A percentile compares a stretch with the other conserved stretches of the same genome.
phyloP scores from a whole-genome alignment of 2,329 filamentous ascomycete genomes.

The Dactylellina sp. region DNA sequence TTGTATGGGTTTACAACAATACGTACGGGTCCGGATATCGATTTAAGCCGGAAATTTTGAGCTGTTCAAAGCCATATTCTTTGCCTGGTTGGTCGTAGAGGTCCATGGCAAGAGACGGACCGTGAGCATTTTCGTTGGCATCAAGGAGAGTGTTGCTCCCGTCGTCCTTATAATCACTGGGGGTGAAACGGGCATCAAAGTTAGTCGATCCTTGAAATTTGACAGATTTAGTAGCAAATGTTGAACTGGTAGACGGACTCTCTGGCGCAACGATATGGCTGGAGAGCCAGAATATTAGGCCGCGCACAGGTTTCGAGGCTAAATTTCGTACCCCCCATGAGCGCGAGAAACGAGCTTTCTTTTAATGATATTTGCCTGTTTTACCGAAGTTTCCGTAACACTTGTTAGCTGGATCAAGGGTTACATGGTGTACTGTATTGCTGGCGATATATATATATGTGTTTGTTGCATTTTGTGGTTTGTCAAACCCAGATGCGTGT shows the following conservation, averaged over 20 bases:
- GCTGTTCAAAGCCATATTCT: conserved; percentile 64
- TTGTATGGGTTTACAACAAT: too few relatives aligned
- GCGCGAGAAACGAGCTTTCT: not conserved
- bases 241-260: conserved; percentile 71
- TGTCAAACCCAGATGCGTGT: conserved; percentile 22
- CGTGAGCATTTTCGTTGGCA: conserved; percentile 97
- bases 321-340: conserved; percentile 67
- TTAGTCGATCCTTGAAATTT: conserved; percentile 53
- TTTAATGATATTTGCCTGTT: not conserved
- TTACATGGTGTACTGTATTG: not conserved
- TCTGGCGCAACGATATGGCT: conserved; percentile 83
- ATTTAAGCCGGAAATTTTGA: conserved; percentile 85
- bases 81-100: conserved; percentile 61
- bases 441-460: not conserved
- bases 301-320: conserved; percentile 79
- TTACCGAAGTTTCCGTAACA: not conserved
- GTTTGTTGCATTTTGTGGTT: conserved; percentile 6
- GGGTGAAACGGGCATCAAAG: conserved; percentile 21
- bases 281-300: conserved; percentile 79
- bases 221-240: not conserved
- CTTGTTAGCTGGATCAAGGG: too few relatives aligned
- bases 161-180: conserved; percentile 97
- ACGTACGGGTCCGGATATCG: conserved; percentile 88
- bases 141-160: conserved; percentile 95
- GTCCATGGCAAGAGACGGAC: conserved; percentile 76